These are phyloP conservation scores for Boletales sp. DNA, from an alignment of 768 basidiomycete species.

Conservation along the genomic window DNA sequence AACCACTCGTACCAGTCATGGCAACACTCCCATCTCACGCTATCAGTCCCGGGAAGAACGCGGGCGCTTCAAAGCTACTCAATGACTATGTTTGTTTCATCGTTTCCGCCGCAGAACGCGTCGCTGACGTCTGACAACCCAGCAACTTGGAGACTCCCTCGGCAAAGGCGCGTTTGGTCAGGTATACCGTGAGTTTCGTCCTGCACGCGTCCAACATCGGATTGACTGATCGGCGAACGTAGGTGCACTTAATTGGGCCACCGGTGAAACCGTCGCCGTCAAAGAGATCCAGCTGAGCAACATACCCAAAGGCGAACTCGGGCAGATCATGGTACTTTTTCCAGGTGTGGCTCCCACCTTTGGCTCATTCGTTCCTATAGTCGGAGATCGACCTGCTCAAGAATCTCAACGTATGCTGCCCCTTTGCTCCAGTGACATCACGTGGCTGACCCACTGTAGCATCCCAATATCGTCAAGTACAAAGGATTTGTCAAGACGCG, in stretches of 20 bases:
- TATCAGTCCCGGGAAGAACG: constrained; percentile 21
- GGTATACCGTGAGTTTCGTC: constrained; percentile 76
- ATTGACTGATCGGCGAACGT: constrained; percentile 57
- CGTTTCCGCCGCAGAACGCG: neutral
- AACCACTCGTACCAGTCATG: constrained; percentile 12
- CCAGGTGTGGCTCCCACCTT: neutral
- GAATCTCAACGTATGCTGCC: constrained; percentile 77
- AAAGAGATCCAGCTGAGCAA: constrained; percentile 96
- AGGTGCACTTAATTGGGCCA: constrained; percentile 93
- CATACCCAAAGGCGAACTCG: constrained; percentile 89
- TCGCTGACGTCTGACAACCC: constrained; percentile 8
- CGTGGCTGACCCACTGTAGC: constrained; percentile 44
- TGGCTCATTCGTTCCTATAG: constrained; percentile 37
- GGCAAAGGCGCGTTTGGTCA: constrained; percentile 97
- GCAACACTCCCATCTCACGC: constrained; percentile 15
- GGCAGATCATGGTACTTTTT: constrained; percentile 86
- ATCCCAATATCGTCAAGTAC: constrained; percentile 98
- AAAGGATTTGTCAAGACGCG: constrained; percentile 96
- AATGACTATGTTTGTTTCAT: constrained; percentile 58
- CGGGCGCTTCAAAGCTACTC: constrained; percentile 49
- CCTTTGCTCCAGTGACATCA: neutral
- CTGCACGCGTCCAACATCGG: constrained; percentile 40
- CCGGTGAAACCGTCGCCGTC: constrained; percentile 97
- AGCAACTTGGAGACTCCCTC: constrained; percentile 97
- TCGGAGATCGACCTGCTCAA: constrained; percentile 97